Evolutionary conservation across 1,284 basidiomycete species (phyloP).

Genomic region (Ganoderma meredithae): DNA sequence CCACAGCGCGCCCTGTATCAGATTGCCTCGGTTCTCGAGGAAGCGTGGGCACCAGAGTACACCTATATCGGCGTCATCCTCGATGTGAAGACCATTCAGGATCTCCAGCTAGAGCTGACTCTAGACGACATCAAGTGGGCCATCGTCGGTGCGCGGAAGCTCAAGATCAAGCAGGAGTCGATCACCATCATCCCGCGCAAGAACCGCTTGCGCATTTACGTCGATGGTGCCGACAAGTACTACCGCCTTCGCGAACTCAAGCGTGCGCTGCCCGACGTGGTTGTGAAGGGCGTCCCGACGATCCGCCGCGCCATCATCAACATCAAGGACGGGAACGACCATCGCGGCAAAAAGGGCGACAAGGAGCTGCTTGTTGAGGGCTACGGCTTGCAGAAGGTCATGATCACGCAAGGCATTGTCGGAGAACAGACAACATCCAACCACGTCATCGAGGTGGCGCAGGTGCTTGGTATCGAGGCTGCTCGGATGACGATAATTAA

Average conservation of each 20-base stretch:
- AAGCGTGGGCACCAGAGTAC: slow-evolving; percentile 93
- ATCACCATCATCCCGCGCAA: slow-evolving; percentile 79
- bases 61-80: slow-evolving; percentile 95
- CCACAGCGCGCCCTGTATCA: slow-evolving; percentile 40
- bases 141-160: slow-evolving; percentile 86
- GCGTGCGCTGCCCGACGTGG: slow-evolving; percentile 81
- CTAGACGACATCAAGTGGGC: slow-evolving; percentile 95
- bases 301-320: slow-evolving; percentile 94
- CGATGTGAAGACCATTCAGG: slow-evolving; percentile 89
- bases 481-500: slow-evolving; percentile 95
- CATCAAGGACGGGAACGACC: slow-evolving; percentile 85
- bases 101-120: slow-evolving; percentile 94
- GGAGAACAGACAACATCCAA: slow-evolving; percentile 95
- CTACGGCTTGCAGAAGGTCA: slow-evolving; percentile 96
- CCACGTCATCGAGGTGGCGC: slow-evolving; percentile 95
- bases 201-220: slow-evolving; percentile 86
- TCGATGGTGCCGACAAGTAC: slow-evolving; percentile 88
- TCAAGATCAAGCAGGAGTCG: slow-evolving; percentile 93
- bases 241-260: slow-evolving; percentile 89
- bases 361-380: slow-evolving; percentile 94
- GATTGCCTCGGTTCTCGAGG: slow-evolving; percentile 94
- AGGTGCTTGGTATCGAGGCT: slow-evolving; percentile 97
- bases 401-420: slow-evolving; percentile 96
- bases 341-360: slow-evolving; percentile 79
- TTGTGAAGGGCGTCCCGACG: slow-evolving; percentile 91